A percentile compares a stretch with the other conserved stretches of the same genome.
phyloP scores from a whole-genome alignment of 768 basidiomycete genomes.

The Tricholoma sp. region DNA sequence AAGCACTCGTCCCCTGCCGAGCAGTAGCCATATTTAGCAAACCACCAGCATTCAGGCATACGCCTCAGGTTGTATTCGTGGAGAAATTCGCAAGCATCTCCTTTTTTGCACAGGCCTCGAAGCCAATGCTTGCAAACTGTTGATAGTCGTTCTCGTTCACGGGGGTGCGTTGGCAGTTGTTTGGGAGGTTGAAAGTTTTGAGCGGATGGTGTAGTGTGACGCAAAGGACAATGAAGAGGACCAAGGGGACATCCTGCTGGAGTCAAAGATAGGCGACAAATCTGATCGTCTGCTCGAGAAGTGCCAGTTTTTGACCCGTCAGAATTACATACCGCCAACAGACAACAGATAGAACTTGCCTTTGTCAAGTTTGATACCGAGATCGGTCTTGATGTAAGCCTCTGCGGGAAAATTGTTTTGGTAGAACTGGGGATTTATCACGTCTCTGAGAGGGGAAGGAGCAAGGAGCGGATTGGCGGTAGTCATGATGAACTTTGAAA shows the following conservation, averaged over 20 bases:
- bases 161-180: conserved; percentile 75
- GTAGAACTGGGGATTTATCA: conserved; percentile 88
- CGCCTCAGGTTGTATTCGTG: conserved; percentile 97
- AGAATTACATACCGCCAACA: neutral
- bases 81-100: conserved; percentile 95
- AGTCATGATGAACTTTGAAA: conserved; percentile 20
- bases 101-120: conserved; percentile 96
- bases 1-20: conserved; percentile 96
- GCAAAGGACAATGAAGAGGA: conserved; percentile 84
- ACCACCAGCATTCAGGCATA: conserved; percentile 99
- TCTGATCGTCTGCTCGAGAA: conserved; percentile 72
- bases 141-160: conserved; percentile 75
- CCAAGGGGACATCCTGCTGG: conserved; percentile 86
- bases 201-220: conserved; percentile 85
- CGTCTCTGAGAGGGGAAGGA: conserved; percentile 57
- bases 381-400: conserved; percentile 71
- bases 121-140: conserved; percentile 99
- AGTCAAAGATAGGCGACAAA: conserved; percentile 81
- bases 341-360: conserved; percentile 39
- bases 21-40: conserved; percentile 95
- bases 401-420: conserved; percentile 89
- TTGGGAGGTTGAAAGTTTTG: conserved; percentile 89
- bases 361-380: conserved; percentile 88
- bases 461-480: conserved; percentile 48
- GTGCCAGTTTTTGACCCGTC: neutral